Conservation (phyloP, 2,329 filamentous ascomycete genomes). For the Alternaria triticimaculans region DNA sequence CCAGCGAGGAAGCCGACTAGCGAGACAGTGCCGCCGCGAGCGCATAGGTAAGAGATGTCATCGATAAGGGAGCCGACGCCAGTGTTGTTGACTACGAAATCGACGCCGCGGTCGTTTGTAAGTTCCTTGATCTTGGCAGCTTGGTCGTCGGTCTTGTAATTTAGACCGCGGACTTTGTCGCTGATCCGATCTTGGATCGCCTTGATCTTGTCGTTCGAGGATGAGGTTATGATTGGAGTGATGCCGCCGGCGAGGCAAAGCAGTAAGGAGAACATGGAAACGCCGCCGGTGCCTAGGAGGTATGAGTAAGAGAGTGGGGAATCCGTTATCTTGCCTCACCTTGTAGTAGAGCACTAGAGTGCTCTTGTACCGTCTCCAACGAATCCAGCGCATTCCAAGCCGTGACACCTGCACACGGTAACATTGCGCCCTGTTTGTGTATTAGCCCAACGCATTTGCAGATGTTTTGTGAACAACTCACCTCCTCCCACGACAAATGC, state of each 20-base stretch:
- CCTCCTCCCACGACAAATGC: conserved; percentile 38
- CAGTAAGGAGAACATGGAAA: conserved; percentile 42
- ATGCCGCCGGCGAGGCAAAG: conserved; percentile 36
- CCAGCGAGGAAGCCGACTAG: conserved; percentile 34
- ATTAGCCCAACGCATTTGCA: neutral
- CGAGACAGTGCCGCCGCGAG: conserved; percentile 25
- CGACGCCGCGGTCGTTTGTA: conserved; percentile 49
- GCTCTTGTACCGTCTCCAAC: conserved; percentile 12
- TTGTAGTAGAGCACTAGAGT: conserved; percentile 24
- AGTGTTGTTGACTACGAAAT: conserved; percentile 55
- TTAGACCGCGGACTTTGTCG: conserved; percentile 53
- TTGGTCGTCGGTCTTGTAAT: conserved; percentile 66
- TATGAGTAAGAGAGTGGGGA: neutral
- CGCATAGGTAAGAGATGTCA: conserved; percentile 21
- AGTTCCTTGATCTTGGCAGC: conserved; percentile 59
- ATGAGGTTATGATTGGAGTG: conserved; percentile 65
- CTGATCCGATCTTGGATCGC: conserved; percentile 51
- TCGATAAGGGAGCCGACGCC: conserved; percentile 23
- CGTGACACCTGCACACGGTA: conserved; percentile 32
- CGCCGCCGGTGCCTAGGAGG: conserved; percentile 48
- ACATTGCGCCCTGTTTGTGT: conserved; percentile 21
- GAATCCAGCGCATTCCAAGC: conserved; percentile 32
- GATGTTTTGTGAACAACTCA: neutral
- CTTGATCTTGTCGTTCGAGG: conserved; percentile 59
- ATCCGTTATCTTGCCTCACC: neutral